phyloP scores from a whole-genome alignment of 1,284 basidiomycete species.

The Tylopilus orsonianus region DNA sequence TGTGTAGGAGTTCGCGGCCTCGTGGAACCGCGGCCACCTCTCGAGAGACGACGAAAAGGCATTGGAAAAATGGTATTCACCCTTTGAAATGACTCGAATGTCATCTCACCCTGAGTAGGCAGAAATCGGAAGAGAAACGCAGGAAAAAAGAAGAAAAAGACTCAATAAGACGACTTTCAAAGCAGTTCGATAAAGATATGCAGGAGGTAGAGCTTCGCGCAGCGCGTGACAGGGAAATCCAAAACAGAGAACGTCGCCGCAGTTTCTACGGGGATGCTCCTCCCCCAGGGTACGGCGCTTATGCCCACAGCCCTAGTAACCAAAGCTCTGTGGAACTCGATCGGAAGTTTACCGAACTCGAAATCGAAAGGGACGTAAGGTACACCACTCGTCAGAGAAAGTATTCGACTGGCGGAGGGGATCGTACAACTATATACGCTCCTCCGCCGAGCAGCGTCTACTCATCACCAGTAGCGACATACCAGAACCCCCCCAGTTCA shows the following conservation, averaged over 20 bases:
- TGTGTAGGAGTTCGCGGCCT: conserved; percentile 54
- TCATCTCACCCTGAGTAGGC: conserved; percentile 39
- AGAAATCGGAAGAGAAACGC: conserved; percentile 56
- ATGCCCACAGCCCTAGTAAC: conserved; percentile 26
- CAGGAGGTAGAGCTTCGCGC: conserved; percentile 54
- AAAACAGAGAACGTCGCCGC: conserved; percentile 36
- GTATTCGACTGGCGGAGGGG: conserved; percentile 30
- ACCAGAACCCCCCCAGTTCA: conserved; percentile 16
- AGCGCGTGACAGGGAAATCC: conserved; percentile 53
- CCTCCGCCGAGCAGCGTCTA: conserved; percentile 16
- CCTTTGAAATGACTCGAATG: conserved; percentile 1
- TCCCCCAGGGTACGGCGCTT: conserved; percentile 26
- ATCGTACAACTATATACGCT: conserved; percentile 25
- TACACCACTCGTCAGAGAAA: conserved; percentile 30
- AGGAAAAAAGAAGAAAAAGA: conserved; percentile 58
- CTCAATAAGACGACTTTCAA: conserved; percentile 48
- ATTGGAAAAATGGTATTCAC: conserved; percentile 50
- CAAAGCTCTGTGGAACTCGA: conserved; percentile 24
- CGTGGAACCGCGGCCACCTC: conserved; percentile 49
- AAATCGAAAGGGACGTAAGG: conserved; percentile 28
- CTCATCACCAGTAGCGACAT: conserved; percentile 21
- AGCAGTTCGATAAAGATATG: conserved; percentile 42
- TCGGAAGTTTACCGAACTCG: conserved; percentile 34
- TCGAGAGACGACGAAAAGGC: conserved; percentile 43
- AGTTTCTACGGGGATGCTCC: conserved; percentile 35